Base-by-base conservation (phyloP, 129 eudicot genomes). In the Flaveria trinervia region DNA sequence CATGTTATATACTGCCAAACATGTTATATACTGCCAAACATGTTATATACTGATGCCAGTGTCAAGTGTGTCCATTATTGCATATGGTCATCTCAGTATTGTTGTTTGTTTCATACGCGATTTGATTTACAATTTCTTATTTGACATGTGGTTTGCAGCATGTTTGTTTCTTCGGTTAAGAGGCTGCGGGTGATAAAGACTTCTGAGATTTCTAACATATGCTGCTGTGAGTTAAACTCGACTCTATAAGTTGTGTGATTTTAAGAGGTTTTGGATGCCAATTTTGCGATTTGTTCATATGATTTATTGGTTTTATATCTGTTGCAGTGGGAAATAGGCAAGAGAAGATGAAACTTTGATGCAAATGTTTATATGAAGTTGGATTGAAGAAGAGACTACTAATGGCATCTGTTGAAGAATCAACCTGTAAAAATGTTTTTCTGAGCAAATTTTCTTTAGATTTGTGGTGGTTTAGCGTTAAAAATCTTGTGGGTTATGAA, bases 121-220 rank as follows among this genome's bases (percentile, higher is more conserved):
- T 77, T 11, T 44, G 76, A 15, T 70, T 62, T 62, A 36, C 13
- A 62, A 28, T 62, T 28, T 30, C 68, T 62, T 66, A 7, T 48
- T 62, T 43, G 54, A 45, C 69, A 44, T 74, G 71, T 50, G 61
- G 43, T 56, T 60, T 75, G 82, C 89, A 94, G 97, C 86, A 94
- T 94, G 99, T 94, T 94, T 79, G 90, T 94, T 46, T 86, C 93
- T 2, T 82, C 92, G 1, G 97, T 94, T 68, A 91, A 94, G 88
- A 87, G 99, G 85, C 84, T 91, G 65, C 97, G 97, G 7, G 94
- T 94, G 50, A 79, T 94, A 83, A 89, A 88, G 73, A 94, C 87
- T 83, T 87, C 99, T 43, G 96, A 94, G 11, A 87, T 94, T 25
- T 77, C 96, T 44, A 81, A 65, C 73, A 80, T 91, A 54, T 46